Evolutionary conservation across 2,329 filamentous ascomycete genomes (phyloP).

Genomic region (Teratosphaeria nubilosa): DNA sequence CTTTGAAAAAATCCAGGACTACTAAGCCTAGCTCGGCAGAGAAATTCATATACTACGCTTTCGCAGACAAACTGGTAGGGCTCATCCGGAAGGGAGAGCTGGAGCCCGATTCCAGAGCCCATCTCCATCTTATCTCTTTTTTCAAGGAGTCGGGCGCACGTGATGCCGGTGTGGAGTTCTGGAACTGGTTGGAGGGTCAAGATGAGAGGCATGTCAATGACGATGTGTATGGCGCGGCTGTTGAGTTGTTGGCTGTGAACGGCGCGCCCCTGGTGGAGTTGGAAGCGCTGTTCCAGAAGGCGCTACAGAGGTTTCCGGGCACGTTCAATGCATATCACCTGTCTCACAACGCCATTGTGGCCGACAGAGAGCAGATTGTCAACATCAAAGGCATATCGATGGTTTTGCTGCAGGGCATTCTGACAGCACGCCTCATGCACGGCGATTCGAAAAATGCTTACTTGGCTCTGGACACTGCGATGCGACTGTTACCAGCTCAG

Average conservation of each 20-base stretch:
- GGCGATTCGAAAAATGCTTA: constrained; percentile 41
- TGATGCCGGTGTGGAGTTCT: constrained; percentile 29
- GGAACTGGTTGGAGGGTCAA: constrained; percentile 38
- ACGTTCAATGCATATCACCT: constrained; percentile 39
- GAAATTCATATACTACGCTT: constrained; percentile 5
- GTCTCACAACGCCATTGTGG: constrained; percentile 36
- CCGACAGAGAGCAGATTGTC: constrained; percentile 29
- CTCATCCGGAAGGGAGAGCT: constrained; percentile 29
- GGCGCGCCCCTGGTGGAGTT: constrained; percentile 31
- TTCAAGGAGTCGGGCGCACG: constrained; percentile 35
- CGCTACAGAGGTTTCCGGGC: constrained; percentile 38
- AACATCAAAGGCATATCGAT: constrained; percentile 29
- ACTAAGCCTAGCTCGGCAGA: background rate
- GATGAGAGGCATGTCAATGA: constrained; percentile 32
- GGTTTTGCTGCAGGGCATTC: constrained; percentile 38
- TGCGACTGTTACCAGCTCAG: constrained; percentile 37
- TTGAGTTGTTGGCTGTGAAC: constrained; percentile 38
- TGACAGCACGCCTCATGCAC: constrained; percentile 35
- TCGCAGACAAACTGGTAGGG: constrained; percentile 29
- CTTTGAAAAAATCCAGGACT: background rate
- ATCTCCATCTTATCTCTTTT: constrained; percentile 38
- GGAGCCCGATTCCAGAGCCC: constrained; percentile 28
- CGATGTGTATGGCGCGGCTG: constrained; percentile 39
- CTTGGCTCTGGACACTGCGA: constrained; percentile 38
- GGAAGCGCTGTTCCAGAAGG: constrained; percentile 36